These are phyloP conservation scores for Phytophthora kernoviae DNA, from an alignment of 352 stramenopile genomes.

Conservation along the genomic window DNA sequence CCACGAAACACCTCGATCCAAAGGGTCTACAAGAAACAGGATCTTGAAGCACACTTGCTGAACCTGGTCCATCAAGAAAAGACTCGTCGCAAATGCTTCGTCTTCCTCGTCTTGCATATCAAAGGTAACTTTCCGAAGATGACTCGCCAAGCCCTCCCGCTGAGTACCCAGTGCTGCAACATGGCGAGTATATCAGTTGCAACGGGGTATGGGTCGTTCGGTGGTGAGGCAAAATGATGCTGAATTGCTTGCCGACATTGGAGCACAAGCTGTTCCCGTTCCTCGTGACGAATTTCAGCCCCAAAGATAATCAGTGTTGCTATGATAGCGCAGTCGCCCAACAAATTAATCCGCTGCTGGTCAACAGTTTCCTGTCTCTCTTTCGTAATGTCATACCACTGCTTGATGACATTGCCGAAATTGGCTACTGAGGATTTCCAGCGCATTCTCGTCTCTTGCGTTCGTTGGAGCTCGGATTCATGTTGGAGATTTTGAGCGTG, in stretches of 20 bases:
- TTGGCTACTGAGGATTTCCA: slow-evolving; percentile 46
- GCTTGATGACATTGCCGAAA: slow-evolving; percentile 44
- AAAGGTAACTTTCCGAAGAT: slow-evolving; percentile 45
- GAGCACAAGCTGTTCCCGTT: slow-evolving; percentile 25
- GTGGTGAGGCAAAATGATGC: slow-evolving; percentile 10
- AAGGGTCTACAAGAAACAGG: slow-evolving; percentile 58
- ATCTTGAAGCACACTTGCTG: slow-evolving; percentile 52
- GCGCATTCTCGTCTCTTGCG: slow-evolving; percentile 46
- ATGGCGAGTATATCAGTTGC: slow-evolving; percentile 18
- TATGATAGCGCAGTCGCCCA: slow-evolving; percentile 42
- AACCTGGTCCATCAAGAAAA: slow-evolving; percentile 58
- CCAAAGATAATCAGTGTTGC: slow-evolving; percentile 40
- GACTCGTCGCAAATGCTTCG: slow-evolving; percentile 40
- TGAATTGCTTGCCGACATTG: slow-evolving; percentile 30
- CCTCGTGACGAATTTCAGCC: slow-evolving; percentile 21
- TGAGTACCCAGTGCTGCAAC: slow-evolving; percentile 38
- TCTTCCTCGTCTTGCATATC: slow-evolving; percentile 34
- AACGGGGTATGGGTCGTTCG: slow-evolving; percentile 1
- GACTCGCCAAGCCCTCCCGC: slow-evolving; percentile 22
- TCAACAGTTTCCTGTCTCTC: slow-evolving; percentile 27
- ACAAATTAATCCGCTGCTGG: slow-evolving; percentile 30
- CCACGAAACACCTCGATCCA: slow-evolving; percentile 39
- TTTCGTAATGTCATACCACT: slow-evolving; percentile 38
- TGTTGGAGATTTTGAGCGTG: slow-evolving; percentile 39
- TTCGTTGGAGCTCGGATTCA: slow-evolving; percentile 57